Evolutionary conservation across 2,329 filamentous ascomycete species (phyloP).

Genomic region (Anisogramma anomala): DNA sequence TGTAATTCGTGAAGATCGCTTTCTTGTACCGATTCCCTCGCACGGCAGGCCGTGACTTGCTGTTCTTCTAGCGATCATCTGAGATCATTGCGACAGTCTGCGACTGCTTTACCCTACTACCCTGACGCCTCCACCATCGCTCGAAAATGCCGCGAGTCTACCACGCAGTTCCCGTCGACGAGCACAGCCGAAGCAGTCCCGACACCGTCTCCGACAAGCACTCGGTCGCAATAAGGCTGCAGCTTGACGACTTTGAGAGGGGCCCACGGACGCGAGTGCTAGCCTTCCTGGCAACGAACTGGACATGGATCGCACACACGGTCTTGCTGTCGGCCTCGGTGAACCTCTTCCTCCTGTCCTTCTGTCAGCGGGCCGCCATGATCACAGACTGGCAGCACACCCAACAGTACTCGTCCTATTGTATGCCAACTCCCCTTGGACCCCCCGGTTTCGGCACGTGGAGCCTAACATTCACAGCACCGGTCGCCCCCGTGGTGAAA

Average conservation of each 20-base stretch:
- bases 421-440: conserved; percentile 10
- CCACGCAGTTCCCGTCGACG: conserved; percentile 25
- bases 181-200: conserved; percentile 20
- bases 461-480: conserved; percentile 26
- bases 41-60: too few relatives aligned
- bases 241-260: conserved; percentile 3
- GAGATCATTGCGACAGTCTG: too few relatives aligned
- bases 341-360: conserved; percentile 29
- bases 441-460: background rate
- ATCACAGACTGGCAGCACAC: conserved; percentile 25
- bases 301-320: conserved; percentile 30
- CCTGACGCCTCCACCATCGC: background rate
- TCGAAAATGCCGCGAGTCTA: conserved; percentile 25
- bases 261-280: conserved; percentile 8
- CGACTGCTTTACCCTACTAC: conserved; percentile 1
- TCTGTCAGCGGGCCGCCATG: conserved; percentile 27
- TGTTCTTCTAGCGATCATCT: too few relatives aligned
- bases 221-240: conserved; percentile 7
- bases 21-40: too few relatives aligned
- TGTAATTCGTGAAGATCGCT: too few relatives aligned
- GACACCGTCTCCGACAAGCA: conserved; percentile 16
- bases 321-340: conserved; percentile 29
- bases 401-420: conserved; percentile 32
- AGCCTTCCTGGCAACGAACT: conserved; percentile 18
- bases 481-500: conserved; percentile 33